Evolutionary conservation across 2,329 filamentous ascomycete genomes (phyloP), one percentile per base, ranked within the genome.

Genomic region (Neofusicoccum parvum): DNA sequence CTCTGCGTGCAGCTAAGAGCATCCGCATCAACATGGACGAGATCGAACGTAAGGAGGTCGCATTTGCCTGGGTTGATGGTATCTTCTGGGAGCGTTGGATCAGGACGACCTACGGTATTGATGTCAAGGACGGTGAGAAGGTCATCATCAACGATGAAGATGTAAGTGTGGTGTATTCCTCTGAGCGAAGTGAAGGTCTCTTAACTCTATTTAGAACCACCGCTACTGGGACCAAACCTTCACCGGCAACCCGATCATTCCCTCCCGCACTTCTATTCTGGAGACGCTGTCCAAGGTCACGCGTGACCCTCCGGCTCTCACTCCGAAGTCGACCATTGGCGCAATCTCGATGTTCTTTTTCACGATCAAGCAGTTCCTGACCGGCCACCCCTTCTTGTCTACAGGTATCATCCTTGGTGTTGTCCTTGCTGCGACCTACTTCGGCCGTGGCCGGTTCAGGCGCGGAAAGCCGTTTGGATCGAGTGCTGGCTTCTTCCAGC

Each of bases 11-110:
- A 49, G 96, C 95, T 41, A 99, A 99, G 84, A 90, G 88, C 69
- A 96, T 96, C 74, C 88, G 89, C 37, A 94, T 99, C 75, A 92
- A 93, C 71, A 96, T 97, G 87, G 90, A 94, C 71, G 90, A 91
- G 74, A 87, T 92, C 62, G 89, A 93, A 74, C 90, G 90, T 71
- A 96, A 94, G 77, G 91, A 96, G 75, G 93, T 98, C 48, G 87
- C 88, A 9, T 99, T 99, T 78, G 95, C 95, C 12, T 99, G 95
- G 95, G 92, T 98, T 12, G 95, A 99, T 75, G 93, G 94, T 59
- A 87, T 92, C 7, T 98, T 98, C 78, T 99, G 95, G 95, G 94
- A 98, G 79, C 87, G 94, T 68, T 99, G 95, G 95, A 88, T 99
- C 69, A 87, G 90, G 70, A 94, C 90, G n/a, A 97, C 94, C 0